A percentile compares a stretch with the other conserved stretches of the same genome.
phyloP scores from a whole-genome alignment of 805 yeast species.

The Cyberlindnera mississippiensis region DNA sequence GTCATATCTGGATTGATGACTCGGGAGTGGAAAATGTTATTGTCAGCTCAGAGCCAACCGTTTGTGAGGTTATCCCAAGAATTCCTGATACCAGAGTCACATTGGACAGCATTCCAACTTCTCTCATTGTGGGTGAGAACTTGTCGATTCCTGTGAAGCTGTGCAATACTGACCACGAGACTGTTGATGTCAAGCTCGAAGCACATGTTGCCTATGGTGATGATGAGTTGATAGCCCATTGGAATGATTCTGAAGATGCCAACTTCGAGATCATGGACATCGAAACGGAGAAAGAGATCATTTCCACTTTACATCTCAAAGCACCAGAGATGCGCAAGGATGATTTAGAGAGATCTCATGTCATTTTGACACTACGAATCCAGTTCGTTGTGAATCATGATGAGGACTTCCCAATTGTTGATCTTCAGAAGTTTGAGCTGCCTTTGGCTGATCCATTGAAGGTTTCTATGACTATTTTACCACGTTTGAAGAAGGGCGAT shows the following conservation, averaged over 20 bases:
- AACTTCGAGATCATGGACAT: constrained; percentile 8
- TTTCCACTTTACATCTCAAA: background rate
- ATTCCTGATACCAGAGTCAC: constrained; percentile 32
- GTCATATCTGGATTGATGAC: constrained; percentile 16
- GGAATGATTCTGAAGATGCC: constrained; percentile 2
- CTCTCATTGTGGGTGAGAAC: constrained; percentile 32
- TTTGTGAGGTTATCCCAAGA: constrained; percentile 35
- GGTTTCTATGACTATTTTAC: constrained; percentile 29
- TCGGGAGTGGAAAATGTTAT: constrained; percentile 12
- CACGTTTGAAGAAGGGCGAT: constrained; percentile 27
- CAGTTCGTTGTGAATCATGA: constrained; percentile 30
- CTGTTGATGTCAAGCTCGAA: constrained; percentile 28
- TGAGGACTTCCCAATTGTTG: constrained; percentile 29
- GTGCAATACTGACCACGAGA: constrained; percentile 31
- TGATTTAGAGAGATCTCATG: background rate
- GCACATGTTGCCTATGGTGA: constrained; percentile 14
- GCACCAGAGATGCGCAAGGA: constrained; percentile 11
- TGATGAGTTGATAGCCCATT: background rate
- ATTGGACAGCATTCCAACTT: constrained; percentile 22
- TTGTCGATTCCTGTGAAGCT: constrained; percentile 26
- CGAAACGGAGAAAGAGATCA: constrained; percentile 4
- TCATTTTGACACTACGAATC: constrained; percentile 19
- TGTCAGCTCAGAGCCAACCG: constrained; percentile 18
- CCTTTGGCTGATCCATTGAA: constrained; percentile 32
- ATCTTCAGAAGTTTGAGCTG: constrained; percentile 21